Percentiles rank a stretch among this genome's conserved stretches.
These are phyloP conservation scores for Lentinula guzmanii DNA, from an alignment of 768 basidiomycete genomes.

Conservation along the genomic window DNA sequence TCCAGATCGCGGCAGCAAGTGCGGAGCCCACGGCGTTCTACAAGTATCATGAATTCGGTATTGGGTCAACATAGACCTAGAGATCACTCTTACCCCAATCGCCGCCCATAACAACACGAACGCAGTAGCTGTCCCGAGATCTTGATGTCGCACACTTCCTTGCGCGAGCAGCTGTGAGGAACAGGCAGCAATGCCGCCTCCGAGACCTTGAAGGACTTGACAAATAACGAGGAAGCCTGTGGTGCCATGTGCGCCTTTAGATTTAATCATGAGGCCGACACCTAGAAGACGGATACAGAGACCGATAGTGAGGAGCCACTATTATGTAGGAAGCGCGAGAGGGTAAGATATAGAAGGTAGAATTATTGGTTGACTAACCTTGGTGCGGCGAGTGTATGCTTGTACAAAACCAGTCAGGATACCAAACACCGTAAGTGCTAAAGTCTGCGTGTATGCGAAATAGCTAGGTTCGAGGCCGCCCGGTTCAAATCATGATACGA, in stretches of 20 bases:
- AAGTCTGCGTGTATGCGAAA: conserved; percentile 36
- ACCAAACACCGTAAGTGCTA: conserved; percentile 41
- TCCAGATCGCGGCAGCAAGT: conserved; percentile 36
- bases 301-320: conserved; percentile 33
- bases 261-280: conserved; percentile 43
- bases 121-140: conserved; percentile 43
- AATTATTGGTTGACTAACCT: conserved; percentile 20
- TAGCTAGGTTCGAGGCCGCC: conserved; percentile 27
- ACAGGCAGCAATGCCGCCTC: conserved; percentile 45
- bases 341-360: not conserved
- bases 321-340: not conserved
- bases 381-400: conserved; percentile 32
- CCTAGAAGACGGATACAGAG: conserved; percentile 40
- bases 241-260: conserved; percentile 33
- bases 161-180: conserved; percentile 38
- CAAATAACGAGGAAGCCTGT: conserved; percentile 35
- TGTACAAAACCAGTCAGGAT: conserved; percentile 40
- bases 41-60: too few relatives aligned
- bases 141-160: conserved; percentile 40
- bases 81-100: conserved; percentile 31
- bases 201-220: conserved; percentile 49
- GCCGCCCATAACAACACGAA: conserved; percentile 42
- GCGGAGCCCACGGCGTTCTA: conserved; percentile 2
- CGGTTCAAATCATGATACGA: not conserved
- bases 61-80: not conserved